These are phyloP conservation scores for Stephania yunnanensis DNA, from an alignment of 164 flowering plant species.

Conservation along the genomic window DNA sequence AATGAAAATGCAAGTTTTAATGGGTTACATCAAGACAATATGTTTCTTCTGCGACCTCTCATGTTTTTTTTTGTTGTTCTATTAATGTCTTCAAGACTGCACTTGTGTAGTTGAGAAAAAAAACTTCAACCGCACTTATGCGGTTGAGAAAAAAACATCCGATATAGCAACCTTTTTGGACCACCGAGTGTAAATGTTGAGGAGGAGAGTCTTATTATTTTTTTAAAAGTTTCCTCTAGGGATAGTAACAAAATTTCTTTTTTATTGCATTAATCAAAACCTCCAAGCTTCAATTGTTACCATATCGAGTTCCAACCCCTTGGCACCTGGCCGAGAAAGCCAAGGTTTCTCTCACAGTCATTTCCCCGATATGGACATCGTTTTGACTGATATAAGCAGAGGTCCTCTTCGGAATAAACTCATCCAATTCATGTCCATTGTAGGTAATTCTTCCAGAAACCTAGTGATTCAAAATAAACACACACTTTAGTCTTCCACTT, in stretches of 20 bases:
- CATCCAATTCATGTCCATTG: slow-evolving; percentile 63
- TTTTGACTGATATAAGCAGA: slow-evolving; percentile 62
- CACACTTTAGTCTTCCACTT: neutral
- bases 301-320: slow-evolving; percentile 40
- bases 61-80: too few species aligned
- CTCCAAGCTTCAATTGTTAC: slow-evolving; percentile 14
- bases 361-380: slow-evolving; percentile 55
- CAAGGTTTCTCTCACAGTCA: slow-evolving; percentile 55
- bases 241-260: slow-evolving; percentile 30
- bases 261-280: slow-evolving; percentile 12
- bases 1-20: too few species aligned
- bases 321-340: slow-evolving; percentile 48
- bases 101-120: too few species aligned
- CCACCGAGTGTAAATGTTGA: too few species aligned
- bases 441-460: slow-evolving; percentile 55
- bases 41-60: too few species aligned
- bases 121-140: too few species aligned
- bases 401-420: slow-evolving; percentile 63
- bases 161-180: too few species aligned
- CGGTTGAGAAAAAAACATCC: too few species aligned
- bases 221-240: neutral
- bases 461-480: slow-evolving; percentile 17
- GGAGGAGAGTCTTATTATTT: neutral
- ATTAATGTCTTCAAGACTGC: too few species aligned
- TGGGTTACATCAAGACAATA: too few species aligned